Evolutionary conservation across 2,329 filamentous ascomycete species (phyloP), one percentile per base, ranked within the genome.

Genomic region (Aspergillus clavatus): DNA sequence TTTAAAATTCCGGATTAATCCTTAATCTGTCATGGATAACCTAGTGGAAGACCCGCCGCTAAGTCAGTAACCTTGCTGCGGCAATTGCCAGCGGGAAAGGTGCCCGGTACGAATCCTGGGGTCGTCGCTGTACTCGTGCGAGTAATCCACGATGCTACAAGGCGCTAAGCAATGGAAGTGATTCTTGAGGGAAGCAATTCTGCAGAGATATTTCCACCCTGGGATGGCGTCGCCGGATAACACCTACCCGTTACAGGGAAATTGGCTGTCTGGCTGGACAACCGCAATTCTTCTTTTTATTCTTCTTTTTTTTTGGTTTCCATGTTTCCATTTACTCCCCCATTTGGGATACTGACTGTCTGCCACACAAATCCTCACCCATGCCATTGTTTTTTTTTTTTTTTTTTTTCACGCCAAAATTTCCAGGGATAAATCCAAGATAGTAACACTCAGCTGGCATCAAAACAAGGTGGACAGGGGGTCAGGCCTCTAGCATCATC

Each of bases 101-200:
- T 75, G 74, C 74, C 76, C 72, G 70, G 72, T 75, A 76, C 74
- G 75, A 77, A 74, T 67, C 70, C 66, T 60, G 68, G 73, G 75
- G 71, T 71, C 70, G 72, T 68, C 66, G 67, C 62, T 67, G 63
- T 67, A 78, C 76, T 78, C 76, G 73, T 69, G 66, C 62, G 72
- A 73, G 75, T 69, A 78, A 73, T 74, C 72, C 67, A 69, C 71
- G 76, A 78, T 67, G 75, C 70, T 77, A 69, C 56, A 62, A 61
- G 66, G 64, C 69, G 69, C 57, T 79, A 74, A 78, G 76, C 69
- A 67, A 74, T 76, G 72, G 68, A 72, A 63, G 61, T 67, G 62
- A 78, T 53, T 50, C 73, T 77, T 76, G 72, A 79, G 76, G 72
- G 73, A 75, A 78, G 76, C 66, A 74, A 79, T 78, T 75, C 72